phyloP scores from a whole-genome alignment of 2,329 filamentous ascomycete species.

The Clarireedia sp. region DNA sequence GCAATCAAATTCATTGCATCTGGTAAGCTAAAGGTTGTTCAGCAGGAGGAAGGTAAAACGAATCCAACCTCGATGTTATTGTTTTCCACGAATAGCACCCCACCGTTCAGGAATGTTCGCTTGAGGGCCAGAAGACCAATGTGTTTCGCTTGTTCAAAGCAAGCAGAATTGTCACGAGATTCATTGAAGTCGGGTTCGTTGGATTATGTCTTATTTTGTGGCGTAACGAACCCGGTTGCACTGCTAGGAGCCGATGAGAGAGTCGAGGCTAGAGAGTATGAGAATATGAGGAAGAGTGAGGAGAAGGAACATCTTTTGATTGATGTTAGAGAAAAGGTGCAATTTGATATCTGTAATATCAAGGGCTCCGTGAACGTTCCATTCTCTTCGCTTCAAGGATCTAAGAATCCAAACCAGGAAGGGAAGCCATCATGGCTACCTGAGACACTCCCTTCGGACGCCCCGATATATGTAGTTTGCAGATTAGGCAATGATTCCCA shows the following conservation, averaged over 20 bases:
- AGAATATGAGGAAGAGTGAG: slow-evolving; percentile 18
- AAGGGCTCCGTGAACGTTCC: slow-evolving; percentile 69
- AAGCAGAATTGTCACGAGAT: slow-evolving; percentile 53
- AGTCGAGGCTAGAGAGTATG: slow-evolving; percentile 56
- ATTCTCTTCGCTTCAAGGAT: slow-evolving; percentile 44
- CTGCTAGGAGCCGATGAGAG: slow-evolving; percentile 57
- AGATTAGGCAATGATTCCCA: slow-evolving; percentile 75
- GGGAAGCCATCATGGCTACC: slow-evolving; percentile 33
- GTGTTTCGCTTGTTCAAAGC: slow-evolving; percentile 69
- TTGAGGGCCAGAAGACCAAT: slow-evolving; percentile 60
- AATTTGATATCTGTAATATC: slow-evolving; percentile 74
- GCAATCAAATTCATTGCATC: slow-evolving; percentile 70
- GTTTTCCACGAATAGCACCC: slow-evolving; percentile 45
- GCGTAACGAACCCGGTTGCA: slow-evolving; percentile 46
- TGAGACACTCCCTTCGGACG: slow-evolving; percentile 31
- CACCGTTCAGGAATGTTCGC: slow-evolving; percentile 64
- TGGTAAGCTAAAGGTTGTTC: slow-evolving; percentile 14
- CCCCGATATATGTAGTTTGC: slow-evolving; percentile 64
- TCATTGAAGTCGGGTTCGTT: slow-evolving; percentile 56
- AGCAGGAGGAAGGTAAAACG: slow-evolving; percentile 17
- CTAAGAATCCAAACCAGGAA: slow-evolving; percentile 15
- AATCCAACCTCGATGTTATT: slow-evolving; percentile 30
- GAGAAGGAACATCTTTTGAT: slow-evolving; percentile 50
- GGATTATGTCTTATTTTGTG: slow-evolving; percentile 85
- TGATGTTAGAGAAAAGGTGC: slow-evolving; percentile 77